A percentile compares a stretch with the other conserved stretches of the same genome.
Evolutionary conservation across 2,329 filamentous ascomycete species (phyloP).

Genomic region (Graphilbum sp.): DNA sequence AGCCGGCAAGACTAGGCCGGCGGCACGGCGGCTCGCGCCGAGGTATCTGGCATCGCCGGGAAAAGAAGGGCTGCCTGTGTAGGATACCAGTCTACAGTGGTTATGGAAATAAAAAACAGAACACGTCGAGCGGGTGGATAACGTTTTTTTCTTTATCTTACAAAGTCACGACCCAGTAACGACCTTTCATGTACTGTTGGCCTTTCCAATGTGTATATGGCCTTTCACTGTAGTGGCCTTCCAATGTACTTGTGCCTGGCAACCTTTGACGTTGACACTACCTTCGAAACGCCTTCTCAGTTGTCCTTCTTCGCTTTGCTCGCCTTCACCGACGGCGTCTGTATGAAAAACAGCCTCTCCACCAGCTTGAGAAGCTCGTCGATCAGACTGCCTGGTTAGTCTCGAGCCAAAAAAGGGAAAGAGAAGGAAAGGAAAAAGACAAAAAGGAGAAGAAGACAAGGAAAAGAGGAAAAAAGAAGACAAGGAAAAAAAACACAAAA

Average conservation of each 20-base stretch:
- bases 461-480: not conserved
- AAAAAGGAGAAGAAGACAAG: not conserved
- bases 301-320: constrained; percentile 36
- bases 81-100: not conserved
- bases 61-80: not conserved
- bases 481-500: constrained; percentile 11
- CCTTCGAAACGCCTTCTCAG: no score
- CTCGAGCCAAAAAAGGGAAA: not conserved
- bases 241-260: no score
- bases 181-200: no score
- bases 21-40: no score
- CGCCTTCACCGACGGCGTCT: constrained; percentile 24
- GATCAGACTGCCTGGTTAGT: constrained; percentile 41
- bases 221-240: no score
- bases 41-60: no score
- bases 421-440: not conserved
- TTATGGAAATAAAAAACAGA: not conserved
- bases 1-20: constrained; percentile 86
- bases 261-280: no score
- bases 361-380: constrained; percentile 70
- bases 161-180: not conserved
- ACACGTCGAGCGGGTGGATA: no score
- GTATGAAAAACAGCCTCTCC: constrained; percentile 51
- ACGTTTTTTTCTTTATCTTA: not conserved
- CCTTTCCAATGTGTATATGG: no score